A percentile compares a stretch with the other conserved stretches of the same genome.
Conservation (phyloP, 805 yeast genomes). For the Martiniozyma abietophila region DNA sequence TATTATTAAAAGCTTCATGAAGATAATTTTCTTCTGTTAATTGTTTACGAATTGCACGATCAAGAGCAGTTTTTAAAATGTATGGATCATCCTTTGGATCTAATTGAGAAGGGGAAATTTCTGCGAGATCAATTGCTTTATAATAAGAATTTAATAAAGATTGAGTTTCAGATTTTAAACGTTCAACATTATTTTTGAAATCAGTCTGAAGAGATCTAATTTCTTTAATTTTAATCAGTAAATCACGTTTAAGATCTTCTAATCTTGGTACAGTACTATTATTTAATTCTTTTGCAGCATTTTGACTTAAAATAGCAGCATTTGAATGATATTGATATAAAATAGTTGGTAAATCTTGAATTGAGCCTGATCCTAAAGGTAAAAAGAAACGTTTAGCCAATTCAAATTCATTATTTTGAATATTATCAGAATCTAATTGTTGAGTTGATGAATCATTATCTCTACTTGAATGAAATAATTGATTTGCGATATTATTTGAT, state of each 20-base stretch:
- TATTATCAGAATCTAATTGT: conserved; percentile 10
- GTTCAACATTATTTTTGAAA: conserved; percentile 65
- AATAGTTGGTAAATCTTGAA: conserved; percentile 72
- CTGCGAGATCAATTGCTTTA: conserved; percentile 59
- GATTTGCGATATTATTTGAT: conserved; percentile 7
- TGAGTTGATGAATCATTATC: conserved; percentile 6
- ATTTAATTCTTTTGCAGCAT: conserved; percentile 51
- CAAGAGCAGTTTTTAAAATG: conserved; percentile 59
- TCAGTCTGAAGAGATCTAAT: conserved; percentile 76
- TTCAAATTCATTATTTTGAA: conserved; percentile 27
- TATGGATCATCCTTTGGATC: conserved; percentile 70
- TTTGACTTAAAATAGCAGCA: conserved; percentile 48
- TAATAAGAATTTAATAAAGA: conserved; percentile 42
- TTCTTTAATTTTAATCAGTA: conserved; percentile 77
- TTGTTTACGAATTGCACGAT: conserved; percentile 69
- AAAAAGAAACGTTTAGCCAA: conserved; percentile 45
- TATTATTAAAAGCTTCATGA: conserved; percentile 80
- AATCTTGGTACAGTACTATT: conserved; percentile 55
- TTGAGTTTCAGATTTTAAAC: conserved; percentile 62
- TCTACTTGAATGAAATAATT: conserved; percentile 9
- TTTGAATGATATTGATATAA: conserved; percentile 46
- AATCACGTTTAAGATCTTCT: conserved; percentile 63
- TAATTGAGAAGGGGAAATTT: conserved; percentile 34
- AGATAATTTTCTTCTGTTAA: conserved; percentile 76
- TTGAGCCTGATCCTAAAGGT: conserved; percentile 70